Conservation (phyloP, 495 filamentous ascomycete genomes). For the Penicillium robsamsonii region DNA sequence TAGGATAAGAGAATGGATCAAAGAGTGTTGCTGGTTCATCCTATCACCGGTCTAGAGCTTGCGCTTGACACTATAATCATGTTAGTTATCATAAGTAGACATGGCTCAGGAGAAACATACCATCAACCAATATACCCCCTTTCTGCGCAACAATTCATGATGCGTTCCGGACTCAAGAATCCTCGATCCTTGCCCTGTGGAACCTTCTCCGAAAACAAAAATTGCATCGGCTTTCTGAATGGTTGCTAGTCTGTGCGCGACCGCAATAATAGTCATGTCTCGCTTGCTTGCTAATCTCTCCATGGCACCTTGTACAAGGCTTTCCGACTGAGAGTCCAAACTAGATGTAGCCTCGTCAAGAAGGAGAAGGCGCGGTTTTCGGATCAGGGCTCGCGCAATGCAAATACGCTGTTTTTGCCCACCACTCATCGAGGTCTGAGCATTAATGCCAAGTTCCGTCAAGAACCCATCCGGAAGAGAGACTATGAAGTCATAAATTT, state of each 20-base stretch:
- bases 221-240: conserved; percentile 72
- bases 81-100: background rate
- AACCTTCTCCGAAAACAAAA: conserved; percentile 53
- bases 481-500: conserved; percentile 56
- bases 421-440: conserved; percentile 54
- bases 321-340: conserved; percentile 52
- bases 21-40: no score
- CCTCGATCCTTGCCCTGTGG: conserved; percentile 41
- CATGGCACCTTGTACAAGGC: conserved; percentile 34
- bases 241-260: conserved; percentile 72
- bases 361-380: conserved; percentile 45
- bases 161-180: conserved; percentile 66
- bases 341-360: conserved; percentile 60
- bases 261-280: conserved; percentile 69
- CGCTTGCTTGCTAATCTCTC: conserved; percentile 43
- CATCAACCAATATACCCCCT: conserved; percentile 6
- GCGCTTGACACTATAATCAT: conserved; percentile 2
- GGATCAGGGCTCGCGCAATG: conserved; percentile 49
- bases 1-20: no score
- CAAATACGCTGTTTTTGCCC: conserved; percentile 52
- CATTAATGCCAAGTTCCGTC: conserved; percentile 59
- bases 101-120: background rate
- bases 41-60: background rate
- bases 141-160: conserved; percentile 4
- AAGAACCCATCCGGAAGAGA: conserved; percentile 59